Base-by-base conservation (phyloP, 345 rosid species). In the Erodium maritimum region DNA sequence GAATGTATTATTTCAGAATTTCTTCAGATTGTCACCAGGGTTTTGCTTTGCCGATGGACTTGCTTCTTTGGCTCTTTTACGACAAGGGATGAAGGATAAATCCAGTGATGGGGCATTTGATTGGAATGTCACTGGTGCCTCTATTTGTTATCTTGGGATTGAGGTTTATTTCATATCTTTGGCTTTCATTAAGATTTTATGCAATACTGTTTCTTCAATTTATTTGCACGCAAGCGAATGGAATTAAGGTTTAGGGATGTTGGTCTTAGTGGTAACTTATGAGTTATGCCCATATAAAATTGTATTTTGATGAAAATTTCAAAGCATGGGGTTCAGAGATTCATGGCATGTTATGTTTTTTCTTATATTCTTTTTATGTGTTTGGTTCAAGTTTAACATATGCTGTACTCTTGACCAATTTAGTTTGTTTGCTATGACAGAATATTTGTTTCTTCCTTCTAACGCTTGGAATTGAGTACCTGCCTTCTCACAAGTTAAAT, bases 1-100 rank as follows among this genome's bases (percentile, higher is more conserved):
- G 64, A 11, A 23, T 68, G 22, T 57, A 22, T 23, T 65, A 67
- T 56, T 77, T 46, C 86, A 91, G 98, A 81, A 71, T 69, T 80
- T 88, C 83, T 88, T 91, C 69, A 86, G 98, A 73, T 56, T 91
- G 60, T 84, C 90, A 48, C 98, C 98, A 17, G 96, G 96, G 34
- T 91, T 91, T 77, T 88, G 98, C 80, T 80, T 91, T 80, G 85
- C 98, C 50, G 98, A 91, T 78, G 98, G 98, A 65, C 90, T 91
- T 67, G 96, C 96, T 77, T 91, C 96, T 19, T 75, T 91, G 59
- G 98, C 98, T 62, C 95, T 91, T 75, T 71, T 91, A 66, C 86
- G 96, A 63, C 96, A 88, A 86, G 96, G 93, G 63, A 76, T 91
- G 89, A 91, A 91, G 78, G 90, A 80, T 59, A 83, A 82, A 79